A percentile compares a stretch with the other conserved stretches of the same genome.
These are phyloP conservation scores for Verticillium nonalfalfae DNA, from an alignment of 2,329 filamentous ascomycete species.

Conservation along the genomic window DNA sequence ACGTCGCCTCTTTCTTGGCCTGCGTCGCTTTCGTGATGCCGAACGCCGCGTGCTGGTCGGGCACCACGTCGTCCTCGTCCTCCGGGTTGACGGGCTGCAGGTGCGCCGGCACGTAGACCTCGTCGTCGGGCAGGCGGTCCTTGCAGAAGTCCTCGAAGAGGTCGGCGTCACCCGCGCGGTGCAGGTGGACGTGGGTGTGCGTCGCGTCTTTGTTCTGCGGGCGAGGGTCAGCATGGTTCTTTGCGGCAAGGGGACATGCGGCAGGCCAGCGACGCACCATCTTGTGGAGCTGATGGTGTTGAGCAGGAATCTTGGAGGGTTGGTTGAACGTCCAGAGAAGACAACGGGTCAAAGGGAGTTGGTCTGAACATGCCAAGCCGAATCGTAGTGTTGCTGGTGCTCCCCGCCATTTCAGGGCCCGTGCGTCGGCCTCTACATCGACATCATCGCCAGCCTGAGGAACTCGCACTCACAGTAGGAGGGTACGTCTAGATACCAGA, in stretches of 20 bases:
- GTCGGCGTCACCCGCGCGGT: constrained; percentile 64
- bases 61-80: constrained; percentile 83
- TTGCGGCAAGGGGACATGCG: not conserved
- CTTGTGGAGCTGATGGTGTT: not conserved
- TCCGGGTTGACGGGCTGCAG: constrained; percentile 81
- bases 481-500: no score
- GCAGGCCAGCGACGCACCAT: not conserved
- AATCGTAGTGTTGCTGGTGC: not conserved
- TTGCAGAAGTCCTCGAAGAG: constrained; percentile 71
- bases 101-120: constrained; percentile 74
- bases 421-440: not conserved
- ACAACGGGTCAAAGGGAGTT: not conserved
- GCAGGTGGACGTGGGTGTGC: constrained; percentile 72
- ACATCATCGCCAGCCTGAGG: not conserved
- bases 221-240: constrained; percentile 6
- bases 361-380: not conserved
- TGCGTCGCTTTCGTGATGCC: constrained; percentile 79
- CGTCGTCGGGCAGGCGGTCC: constrained; percentile 65
- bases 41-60: constrained; percentile 82
- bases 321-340: not conserved
- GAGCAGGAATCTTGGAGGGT: not conserved
- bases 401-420: not conserved
- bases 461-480: not conserved
- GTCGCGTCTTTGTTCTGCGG: constrained; percentile 65
- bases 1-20: constrained; percentile 62